These are phyloP conservation scores for Phaeosphaeriaceae sp. DNA, from an alignment of 2,329 filamentous ascomycete genomes.

Conservation along the genomic window DNA sequence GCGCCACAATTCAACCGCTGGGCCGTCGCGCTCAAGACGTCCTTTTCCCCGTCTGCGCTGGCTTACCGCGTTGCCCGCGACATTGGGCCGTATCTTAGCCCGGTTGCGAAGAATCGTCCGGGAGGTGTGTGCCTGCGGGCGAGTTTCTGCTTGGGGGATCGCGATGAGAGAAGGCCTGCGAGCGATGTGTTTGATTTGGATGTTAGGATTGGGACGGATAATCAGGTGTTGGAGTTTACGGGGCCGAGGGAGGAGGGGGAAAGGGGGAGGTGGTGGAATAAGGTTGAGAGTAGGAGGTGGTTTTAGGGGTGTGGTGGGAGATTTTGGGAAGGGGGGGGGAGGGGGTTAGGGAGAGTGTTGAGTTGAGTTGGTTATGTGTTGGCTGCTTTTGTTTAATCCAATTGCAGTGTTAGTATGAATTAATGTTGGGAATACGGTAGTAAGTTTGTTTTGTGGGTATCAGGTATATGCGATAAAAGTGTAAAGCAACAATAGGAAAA, in stretches of 20 bases:
- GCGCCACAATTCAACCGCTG: conserved; percentile 47
- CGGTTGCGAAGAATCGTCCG: conserved; percentile 47
- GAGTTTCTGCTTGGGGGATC: conserved; percentile 52
- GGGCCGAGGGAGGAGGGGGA: conserved; percentile 55
- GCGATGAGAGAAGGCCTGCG: conserved; percentile 27
- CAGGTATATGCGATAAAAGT: no score
- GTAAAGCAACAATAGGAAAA: no score
- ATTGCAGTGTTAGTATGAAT: no score
- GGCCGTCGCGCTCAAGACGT: conserved; percentile 50
- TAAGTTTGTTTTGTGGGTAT: no score
- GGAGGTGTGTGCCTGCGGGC: conserved; percentile 54
- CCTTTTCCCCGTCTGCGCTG: conserved; percentile 49
- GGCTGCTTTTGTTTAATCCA: no score
- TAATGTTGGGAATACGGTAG: no score
- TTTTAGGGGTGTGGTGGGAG: no score
- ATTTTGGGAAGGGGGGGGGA: no score
- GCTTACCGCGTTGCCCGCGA: conserved; percentile 50
- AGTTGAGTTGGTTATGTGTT: no score
- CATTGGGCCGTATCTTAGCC: conserved; percentile 50
- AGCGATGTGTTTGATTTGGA: conserved; percentile 56
- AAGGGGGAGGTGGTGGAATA: conserved; percentile 48
- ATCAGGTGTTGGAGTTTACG: conserved; percentile 50
- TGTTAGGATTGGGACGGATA: conserved; percentile 47
- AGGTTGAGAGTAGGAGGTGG: conserved; percentile 53
- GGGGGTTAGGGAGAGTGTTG: not conserved